Base-by-base conservation (phyloP, 352 stramenopile species). In the Phytophthora sp. region DNA sequence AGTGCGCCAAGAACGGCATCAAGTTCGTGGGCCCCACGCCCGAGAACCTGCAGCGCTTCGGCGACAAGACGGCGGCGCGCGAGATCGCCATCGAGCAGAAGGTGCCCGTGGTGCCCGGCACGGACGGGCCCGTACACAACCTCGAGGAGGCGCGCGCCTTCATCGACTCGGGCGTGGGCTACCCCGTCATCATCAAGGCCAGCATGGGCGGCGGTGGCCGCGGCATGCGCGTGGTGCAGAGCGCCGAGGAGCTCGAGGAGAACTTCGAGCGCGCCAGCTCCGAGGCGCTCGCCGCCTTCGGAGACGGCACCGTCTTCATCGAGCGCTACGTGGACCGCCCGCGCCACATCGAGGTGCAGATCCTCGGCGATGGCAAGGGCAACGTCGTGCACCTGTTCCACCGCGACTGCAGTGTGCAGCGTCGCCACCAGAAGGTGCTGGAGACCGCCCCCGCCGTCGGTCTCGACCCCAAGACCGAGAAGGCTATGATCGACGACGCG, bases 141-240 rank as follows among this genome's bases (percentile, higher is more conserved):
- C 54, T 96, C 4, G 80, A 95, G 5, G 79, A 99, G 54, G 96
- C 96, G 12, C 70, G 82, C 30, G 80, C 79, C 24, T 97, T 97
- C 63, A 97, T 98, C 34, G 82, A 98, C 46, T 71, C 92, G 9
- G 87, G 89, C 34, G 92, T 95, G 1, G 93, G 94, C 3, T 96
- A 98, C 68, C 97, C 97, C 0, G 96, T 99, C 27, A 98, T 99
- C 66, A 98, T 99, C 74, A 99, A 99, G 80, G 97, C 97, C n/a
- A 94, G 90, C 20, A 87, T 98, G 93, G 96, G 97, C 70, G 97
- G 97, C 18, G 97, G 97, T 43, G 97, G 97, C 9, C 96, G 97
- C 63, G 97, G 97, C 31, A 99, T 99, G 96, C 87, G 97, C 37
- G 86, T 98, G 39, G 94, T 98, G 18, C 85, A 77, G 34, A 77